Evolutionary conservation across 106 monocot genomes (phyloP), one percentile per base, ranked within the genome.

Genomic region (Narthecium ossifragum): DNA sequence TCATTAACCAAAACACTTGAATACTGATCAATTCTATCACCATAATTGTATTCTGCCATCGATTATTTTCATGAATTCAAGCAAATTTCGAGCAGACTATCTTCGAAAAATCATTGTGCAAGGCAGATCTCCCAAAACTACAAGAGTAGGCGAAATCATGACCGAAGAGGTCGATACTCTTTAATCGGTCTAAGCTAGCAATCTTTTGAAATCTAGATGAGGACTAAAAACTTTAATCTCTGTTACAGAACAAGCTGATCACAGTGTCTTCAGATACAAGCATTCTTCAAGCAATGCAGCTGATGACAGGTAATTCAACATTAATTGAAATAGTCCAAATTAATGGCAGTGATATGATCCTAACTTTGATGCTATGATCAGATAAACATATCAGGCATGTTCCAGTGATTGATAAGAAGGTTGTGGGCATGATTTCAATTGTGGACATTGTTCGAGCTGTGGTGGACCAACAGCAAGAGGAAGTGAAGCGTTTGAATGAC

Each of bases 291-390:
- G 88, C 88, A 53, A 88, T 88, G 88, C 66, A 88, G 60, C 63
- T 88, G 14, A 88, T 84, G 84, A 68, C 78, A 59, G 84, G 84
- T 65, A 64, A n/a, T n/a, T n/a, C n/a, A n/a, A n/a, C n/a, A n/a
- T n/a, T n/a, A n/a, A n/a, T n/a, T n/a, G n/a, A n/a, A n/a, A n/a
- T n/a, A n/a, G n/a, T n/a, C n/a, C n/a, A n/a, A n/a, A n/a, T n/a
- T n/a, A n/a, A n/a, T n/a, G n/a, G n/a, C n/a, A n/a, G n/a, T n/a
- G n/a, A n/a, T n/a, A n/a, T n/a, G n/a, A n/a, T n/a, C n/a, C n/a
- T n/a, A n/a, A n/a, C n/a, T n/a, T n/a, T n/a, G n/a, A n/a, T n/a
- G n/a, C n/a, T n/a, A n/a, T n/a, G n/a, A n/a, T n/a, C 79, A 88
- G 88, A 83, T 8, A 83, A 73, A 30, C 75, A 58, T 55, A 73